Evolutionary conservation across 768 basidiomycete genomes (phyloP).

Genomic region (Tricholoma hemisulphureum): DNA sequence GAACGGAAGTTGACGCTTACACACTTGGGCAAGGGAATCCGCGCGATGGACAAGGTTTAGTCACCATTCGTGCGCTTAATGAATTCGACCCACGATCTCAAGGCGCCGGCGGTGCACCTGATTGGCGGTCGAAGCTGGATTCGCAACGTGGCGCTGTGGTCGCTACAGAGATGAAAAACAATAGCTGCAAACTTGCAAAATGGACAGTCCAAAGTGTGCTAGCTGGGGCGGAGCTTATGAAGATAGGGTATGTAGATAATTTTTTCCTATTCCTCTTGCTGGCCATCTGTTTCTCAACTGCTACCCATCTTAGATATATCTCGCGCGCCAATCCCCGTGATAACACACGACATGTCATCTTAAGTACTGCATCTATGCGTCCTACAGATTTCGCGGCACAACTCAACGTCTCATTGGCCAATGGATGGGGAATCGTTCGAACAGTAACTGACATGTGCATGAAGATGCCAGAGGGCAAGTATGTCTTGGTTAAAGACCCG

Average conservation of each 20-base stretch:
- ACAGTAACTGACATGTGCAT: conserved; percentile 92
- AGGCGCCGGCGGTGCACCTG: conserved; percentile 94
- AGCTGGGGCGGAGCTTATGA: conserved; percentile 94
- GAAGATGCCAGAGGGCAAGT: conserved; percentile 98
- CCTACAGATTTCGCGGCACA: conserved; percentile 93
- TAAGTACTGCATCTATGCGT: conserved; percentile 93
- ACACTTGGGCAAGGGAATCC: conserved; percentile 59
- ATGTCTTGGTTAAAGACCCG: conserved; percentile 95
- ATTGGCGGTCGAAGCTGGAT: conserved; percentile 97
- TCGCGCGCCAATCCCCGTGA: conserved; percentile 93
- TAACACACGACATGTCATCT: conserved; percentile 91
- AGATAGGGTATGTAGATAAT: conserved; percentile 76
- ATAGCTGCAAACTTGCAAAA: conserved; percentile 94
- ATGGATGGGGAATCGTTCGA: conserved; percentile 98
- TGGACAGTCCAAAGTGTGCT: conserved; percentile 96
- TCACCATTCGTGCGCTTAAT: conserved; percentile 93
- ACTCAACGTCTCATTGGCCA: conserved; percentile 90
- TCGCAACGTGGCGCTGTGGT: conserved; percentile 96
- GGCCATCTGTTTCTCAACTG: not conserved
- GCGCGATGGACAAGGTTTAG: conserved; percentile 68
- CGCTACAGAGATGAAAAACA: conserved; percentile 99
- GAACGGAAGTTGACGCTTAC: conserved; percentile 96
- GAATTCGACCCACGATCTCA: conserved; percentile 92
- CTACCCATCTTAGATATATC: conserved; percentile 66
- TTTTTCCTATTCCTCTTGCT: not conserved